Percentiles rank a stretch among this genome's conserved stretches.
Evolutionary conservation across 495 filamentous ascomycete genomes (phyloP).

Genomic region (Oidiodendron maius): DNA sequence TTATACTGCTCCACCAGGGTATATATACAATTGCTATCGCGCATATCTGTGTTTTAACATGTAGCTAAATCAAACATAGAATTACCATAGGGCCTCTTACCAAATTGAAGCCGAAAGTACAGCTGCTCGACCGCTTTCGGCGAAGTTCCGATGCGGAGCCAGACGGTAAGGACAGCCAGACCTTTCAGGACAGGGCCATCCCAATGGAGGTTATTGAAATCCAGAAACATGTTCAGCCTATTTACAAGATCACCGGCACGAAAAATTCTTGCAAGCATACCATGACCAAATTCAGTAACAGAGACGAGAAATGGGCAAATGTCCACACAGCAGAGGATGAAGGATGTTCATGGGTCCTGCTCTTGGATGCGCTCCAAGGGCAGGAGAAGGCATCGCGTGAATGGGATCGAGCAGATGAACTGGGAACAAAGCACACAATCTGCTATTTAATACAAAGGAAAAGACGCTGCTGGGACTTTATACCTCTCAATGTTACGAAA

Average conservation of each 20-base stretch:
- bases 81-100: background rate
- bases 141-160: background rate
- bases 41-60: too few species aligned
- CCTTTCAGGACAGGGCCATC: background rate
- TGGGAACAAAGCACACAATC: background rate
- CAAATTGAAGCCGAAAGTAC: background rate
- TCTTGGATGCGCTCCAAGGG: background rate
- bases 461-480: conserved; percentile 1
- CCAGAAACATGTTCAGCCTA: background rate
- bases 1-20: too few species aligned
- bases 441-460: background rate
- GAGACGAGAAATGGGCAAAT: background rate
- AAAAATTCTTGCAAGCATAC: background rate
- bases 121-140: background rate
- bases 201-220: background rate
- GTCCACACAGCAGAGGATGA: conserved; percentile 4
- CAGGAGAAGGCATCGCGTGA: background rate
- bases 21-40: too few species aligned
- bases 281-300: background rate
- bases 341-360: background rate
- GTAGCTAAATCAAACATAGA: too few species aligned
- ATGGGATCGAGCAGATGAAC: background rate
- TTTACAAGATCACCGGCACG: background rate
- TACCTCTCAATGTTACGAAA: background rate
- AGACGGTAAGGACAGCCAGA: background rate